Evolutionary conservation across 805 yeast species (phyloP).

Genomic region (Ogataea naganishii): DNA sequence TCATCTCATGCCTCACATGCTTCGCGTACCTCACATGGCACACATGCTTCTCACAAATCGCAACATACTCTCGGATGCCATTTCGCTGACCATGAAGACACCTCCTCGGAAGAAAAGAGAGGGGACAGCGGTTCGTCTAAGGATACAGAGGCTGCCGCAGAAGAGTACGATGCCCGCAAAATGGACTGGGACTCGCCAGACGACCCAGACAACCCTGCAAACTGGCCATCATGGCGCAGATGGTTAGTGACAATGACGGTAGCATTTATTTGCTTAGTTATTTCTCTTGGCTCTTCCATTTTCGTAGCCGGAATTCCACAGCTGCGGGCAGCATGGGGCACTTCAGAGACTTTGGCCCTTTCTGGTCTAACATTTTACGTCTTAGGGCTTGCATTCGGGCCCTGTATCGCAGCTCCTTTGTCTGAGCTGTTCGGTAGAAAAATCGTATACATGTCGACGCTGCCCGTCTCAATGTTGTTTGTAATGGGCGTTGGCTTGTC

Average conservation of each 20-base stretch:
- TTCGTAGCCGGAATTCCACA: slow-evolving; percentile 59
- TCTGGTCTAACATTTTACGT: slow-evolving; percentile 65
- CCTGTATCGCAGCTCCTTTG: slow-evolving; percentile 63
- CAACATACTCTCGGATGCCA: too few species aligned
- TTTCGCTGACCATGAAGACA: slow-evolving; percentile 3
- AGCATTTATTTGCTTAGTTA: slow-evolving; percentile 57
- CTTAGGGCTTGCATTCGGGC: slow-evolving; percentile 65
- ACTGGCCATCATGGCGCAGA: slow-evolving; percentile 57
- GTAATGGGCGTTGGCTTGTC: slow-evolving; percentile 69
- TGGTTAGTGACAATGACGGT: slow-evolving; percentile 61
- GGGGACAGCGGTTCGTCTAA: slow-evolving; percentile 1
- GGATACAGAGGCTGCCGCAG: slow-evolving; percentile 2
- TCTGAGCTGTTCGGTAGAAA: slow-evolving; percentile 65
- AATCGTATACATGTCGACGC: slow-evolving; percentile 46
- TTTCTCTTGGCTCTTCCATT: slow-evolving; percentile 68
- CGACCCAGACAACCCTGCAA: slow-evolving; percentile 58
- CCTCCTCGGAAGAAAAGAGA: slow-evolving; percentile 5
- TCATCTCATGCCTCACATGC: too few species aligned
- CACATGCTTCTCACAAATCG: slow-evolving; percentile 1
- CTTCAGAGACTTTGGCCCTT: slow-evolving; percentile 51
- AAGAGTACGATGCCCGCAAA: slow-evolving; percentile 28
- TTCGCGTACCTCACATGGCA: background rate
- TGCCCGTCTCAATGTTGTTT: slow-evolving; percentile 62
- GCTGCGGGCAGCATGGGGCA: slow-evolving; percentile 36
- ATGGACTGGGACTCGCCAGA: slow-evolving; percentile 55